Conservation (phyloP, 2,329 filamentous ascomycete genomes). For the Colletotrichum lentis region DNA sequence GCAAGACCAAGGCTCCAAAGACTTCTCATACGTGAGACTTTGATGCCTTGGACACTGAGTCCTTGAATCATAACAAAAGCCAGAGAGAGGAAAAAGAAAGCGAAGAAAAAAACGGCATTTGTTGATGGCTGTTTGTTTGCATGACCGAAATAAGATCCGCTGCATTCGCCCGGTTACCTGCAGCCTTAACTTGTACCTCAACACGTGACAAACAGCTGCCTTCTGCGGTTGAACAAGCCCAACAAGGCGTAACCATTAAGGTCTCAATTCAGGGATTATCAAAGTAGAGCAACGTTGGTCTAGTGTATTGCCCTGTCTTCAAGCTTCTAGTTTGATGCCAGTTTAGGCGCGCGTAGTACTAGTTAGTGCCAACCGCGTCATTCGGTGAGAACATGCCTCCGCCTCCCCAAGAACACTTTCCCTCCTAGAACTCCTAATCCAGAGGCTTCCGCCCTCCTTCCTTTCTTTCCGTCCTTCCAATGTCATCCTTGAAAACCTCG, state of each 20-base stretch:
- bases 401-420: neutral
- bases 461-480: neutral
- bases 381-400: neutral
- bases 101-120: constrained; percentile 5
- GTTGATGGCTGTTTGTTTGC: constrained; percentile 36
- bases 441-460: neutral
- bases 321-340: constrained; percentile 4
- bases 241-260: constrained; percentile 1
- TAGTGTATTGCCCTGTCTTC: constrained; percentile 29
- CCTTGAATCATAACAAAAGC: constrained; percentile 9
- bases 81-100: no score
- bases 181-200: constrained; percentile 35
- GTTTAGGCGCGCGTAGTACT: neutral
- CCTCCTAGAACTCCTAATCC: neutral
- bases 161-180: constrained; percentile 37
- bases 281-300: constrained; percentile 3
- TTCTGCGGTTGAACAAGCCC: constrained; percentile 29
- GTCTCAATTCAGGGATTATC: neutral
- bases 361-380: neutral
- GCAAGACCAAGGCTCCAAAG: constrained; percentile 33
- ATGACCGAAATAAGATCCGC: constrained; percentile 36
- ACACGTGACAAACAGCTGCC: constrained; percentile 39
- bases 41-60: constrained; percentile 25
- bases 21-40: constrained; percentile 18
- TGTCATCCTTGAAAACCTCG: neutral